Conservation (phyloP, 169 alveolate genomes). For the Cryptosporidium viatorum region DNA sequence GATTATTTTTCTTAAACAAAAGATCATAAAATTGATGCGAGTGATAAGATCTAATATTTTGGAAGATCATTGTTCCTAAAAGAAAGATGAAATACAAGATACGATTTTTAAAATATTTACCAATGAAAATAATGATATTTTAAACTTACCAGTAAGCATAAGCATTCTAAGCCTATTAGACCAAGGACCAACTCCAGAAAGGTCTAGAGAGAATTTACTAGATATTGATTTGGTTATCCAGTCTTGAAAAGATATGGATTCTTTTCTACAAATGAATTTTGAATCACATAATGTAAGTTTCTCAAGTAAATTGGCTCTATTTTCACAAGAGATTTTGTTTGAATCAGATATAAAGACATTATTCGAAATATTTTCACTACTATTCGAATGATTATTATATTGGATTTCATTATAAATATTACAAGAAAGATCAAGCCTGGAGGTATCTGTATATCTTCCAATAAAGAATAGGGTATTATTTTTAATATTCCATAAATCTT, state of each 20-base stretch:
- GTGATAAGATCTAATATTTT: constrained; percentile 20
- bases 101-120: no score
- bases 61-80: constrained; percentile 33
- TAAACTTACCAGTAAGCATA: constrained; percentile 55
- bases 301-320: constrained; percentile 39
- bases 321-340: constrained; percentile 55
- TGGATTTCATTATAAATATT: background rate
- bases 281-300: constrained; percentile 11
- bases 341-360: constrained; percentile 50
- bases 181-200: constrained; percentile 74
- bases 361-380: background rate
- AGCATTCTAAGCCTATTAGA: constrained; percentile 50
- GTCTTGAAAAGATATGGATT: constrained; percentile 1
- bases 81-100: background rate
- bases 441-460: constrained; percentile 62
- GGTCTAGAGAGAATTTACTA: constrained; percentile 56
- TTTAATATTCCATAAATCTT: constrained; percentile 5
- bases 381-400: background rate
- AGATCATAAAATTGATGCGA: constrained; percentile 53
- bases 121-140: background rate
- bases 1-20: constrained; percentile 18
- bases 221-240: constrained; percentile 2
- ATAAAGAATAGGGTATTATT: constrained; percentile 28
- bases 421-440: constrained; percentile 45
- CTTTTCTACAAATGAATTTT: constrained; percentile 33